Conservation (phyloP, 192 early-diverging fungal genomes). For the Coemansia javaensis region DNA sequence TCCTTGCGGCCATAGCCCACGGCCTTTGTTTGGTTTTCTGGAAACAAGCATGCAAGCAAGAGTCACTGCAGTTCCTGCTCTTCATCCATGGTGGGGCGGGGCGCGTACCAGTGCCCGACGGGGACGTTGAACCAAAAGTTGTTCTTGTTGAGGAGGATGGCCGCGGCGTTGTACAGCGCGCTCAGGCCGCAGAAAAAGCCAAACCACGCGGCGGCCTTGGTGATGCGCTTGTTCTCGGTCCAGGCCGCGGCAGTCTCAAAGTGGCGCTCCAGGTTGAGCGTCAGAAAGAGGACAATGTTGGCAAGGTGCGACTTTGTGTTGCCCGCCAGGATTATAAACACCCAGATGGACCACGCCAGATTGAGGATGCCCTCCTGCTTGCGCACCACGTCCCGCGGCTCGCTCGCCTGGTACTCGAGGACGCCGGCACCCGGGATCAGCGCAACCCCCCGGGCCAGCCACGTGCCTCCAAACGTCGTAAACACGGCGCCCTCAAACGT, state of each 20-base stretch:
- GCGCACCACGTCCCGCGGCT: constrained; percentile 14
- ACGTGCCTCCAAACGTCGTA: constrained; percentile 40
- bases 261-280: constrained; percentile 36
- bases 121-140: constrained; percentile 52
- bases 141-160: constrained; percentile 42
- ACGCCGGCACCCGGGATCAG: constrained; percentile 30
- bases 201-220: constrained; percentile 39
- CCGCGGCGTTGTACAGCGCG: constrained; percentile 46
- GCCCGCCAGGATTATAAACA: constrained; percentile 36
- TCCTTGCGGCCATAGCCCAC: too few species aligned
- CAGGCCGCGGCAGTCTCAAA: constrained; percentile 33
- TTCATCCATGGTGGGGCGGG: constrained; percentile 6
- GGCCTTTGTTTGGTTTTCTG: too few species aligned
- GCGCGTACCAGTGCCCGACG: constrained; percentile 49
- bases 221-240: constrained; percentile 13
- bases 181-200: constrained; percentile 49
- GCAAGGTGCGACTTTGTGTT: constrained; percentile 41
- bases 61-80: too few species aligned
- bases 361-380: constrained; percentile 33
- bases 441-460: constrained; percentile 39
- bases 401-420: constrained; percentile 19
- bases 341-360: constrained; percentile 44
- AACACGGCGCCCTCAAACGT: constrained; percentile 49
- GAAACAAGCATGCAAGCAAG: too few species aligned
- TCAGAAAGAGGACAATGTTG: constrained; percentile 37